Evolutionary conservation across 2,329 filamentous ascomycete genomes (phyloP), one percentile per base, ranked within the genome.

Genomic region (Xylariaceae sp.): DNA sequence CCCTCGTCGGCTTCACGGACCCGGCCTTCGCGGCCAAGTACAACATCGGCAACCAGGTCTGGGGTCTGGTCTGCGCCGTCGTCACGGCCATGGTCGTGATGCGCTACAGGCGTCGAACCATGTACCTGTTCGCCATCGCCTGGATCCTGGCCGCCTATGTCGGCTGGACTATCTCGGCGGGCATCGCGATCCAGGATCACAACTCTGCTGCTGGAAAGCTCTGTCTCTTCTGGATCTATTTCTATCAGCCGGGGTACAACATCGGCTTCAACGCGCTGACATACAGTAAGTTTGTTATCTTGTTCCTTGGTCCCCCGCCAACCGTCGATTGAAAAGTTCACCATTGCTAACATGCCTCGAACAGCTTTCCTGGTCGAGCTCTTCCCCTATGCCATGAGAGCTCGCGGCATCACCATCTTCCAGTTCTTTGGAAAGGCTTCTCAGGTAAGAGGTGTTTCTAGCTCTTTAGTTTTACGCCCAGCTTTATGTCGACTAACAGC

Each of bases 241-340:
- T 65, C 13, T 78, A 75, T 55, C 67, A 67, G 6, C 71, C 73
- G 1, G 65, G 61, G 44, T 80, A 79, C 54, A 78, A 78, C 48
- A 68, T 79, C 34, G 76, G 74, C 12, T 77, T 78, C 58, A 79
- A 79, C 50, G 72, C 76, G 16, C 63, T 81, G 15, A 76, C 74
- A 5, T 78, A 78, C 53, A 78, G 65, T 65, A 56, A 59, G 63
- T n/a, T n/a, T n/a, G n/a, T n/a, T n/a, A n/a, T n/a, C n/a, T n/a
- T n/a, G n/a, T n/a, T n/a, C 12, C 8, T 4, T 5, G 15, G 7
- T 12, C 12, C 19, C 9, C 27, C 19, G 5, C 3, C 3, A 17
- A 29, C 8, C 11, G n/a, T 48, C 23, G 48, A 29, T 31, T 16
- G 21, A 6, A 17, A 27, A 33, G 15, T 9, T 12, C 7, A 18